Conservation (phyloP, 148 eudicot species). For the Drosera capensis region DNA sequence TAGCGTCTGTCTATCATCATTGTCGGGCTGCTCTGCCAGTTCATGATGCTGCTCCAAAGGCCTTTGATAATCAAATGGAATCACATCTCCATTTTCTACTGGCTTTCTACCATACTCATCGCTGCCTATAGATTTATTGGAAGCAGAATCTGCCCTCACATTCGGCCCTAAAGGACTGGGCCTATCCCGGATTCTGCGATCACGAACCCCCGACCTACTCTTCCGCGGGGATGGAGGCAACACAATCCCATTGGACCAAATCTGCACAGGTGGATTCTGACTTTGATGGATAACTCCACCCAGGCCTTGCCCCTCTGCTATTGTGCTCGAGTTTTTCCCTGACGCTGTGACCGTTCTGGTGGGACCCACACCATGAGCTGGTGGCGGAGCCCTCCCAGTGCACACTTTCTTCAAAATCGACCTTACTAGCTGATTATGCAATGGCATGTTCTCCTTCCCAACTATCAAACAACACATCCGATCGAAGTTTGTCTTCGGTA, state of each 20-base stretch:
- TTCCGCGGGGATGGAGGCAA: constrained; percentile 19
- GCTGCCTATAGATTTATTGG: constrained; percentile 12
- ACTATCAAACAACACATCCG: constrained; percentile 31
- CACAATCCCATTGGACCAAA: constrained; percentile 38
- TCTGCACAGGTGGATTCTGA: constrained; percentile 13
- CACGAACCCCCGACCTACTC: constrained; percentile 17
- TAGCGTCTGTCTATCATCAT: constrained; percentile 9
- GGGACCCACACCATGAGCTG: constrained; percentile 16
- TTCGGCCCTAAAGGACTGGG: constrained; percentile 38
- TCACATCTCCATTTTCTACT: constrained; percentile 25
- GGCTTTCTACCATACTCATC: constrained; percentile 12
- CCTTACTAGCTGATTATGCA: constrained; percentile 49
- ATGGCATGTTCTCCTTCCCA: constrained; percentile 49
- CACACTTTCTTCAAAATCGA: constrained; percentile 49
- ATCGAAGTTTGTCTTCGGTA: constrained; percentile 40
- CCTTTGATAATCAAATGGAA: constrained; percentile 14
- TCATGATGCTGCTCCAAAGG: constrained; percentile 30
- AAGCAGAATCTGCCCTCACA: constrained; percentile 19
- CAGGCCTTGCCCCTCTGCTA: constrained; percentile 14
- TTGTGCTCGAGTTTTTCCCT: constrained; percentile 11
- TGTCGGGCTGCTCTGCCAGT: constrained; percentile 18
- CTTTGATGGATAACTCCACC: constrained; percentile 12
- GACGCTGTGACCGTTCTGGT: constrained; percentile 9
- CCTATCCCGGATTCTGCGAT: constrained; percentile 19
- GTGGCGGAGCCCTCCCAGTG: constrained; percentile 36